These are phyloP conservation scores for Scedosporium boydii DNA, from an alignment of 2,329 filamentous ascomycete species.

Conservation along the genomic window DNA sequence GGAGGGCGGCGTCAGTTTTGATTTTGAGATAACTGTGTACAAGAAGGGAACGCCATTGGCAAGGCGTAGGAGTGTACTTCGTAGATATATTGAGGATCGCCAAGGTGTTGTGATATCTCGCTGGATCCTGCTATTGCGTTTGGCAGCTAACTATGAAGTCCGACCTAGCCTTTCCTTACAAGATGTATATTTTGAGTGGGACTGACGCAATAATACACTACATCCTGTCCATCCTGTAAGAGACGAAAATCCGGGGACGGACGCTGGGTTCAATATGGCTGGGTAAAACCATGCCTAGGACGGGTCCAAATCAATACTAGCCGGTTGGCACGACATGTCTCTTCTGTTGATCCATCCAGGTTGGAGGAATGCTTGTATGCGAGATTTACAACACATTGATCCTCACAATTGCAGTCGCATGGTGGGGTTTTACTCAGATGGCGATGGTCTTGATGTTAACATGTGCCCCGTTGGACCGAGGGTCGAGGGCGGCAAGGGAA, in stretches of 20 bases:
- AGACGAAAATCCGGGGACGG: not conserved
- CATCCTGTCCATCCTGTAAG: not conserved
- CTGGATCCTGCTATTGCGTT: too few species aligned
- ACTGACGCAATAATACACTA: not conserved
- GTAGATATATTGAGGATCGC: not conserved
- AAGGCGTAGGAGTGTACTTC: not conserved
- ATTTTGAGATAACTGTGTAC: not conserved
- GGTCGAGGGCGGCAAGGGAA: not conserved
- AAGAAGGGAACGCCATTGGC: not conserved
- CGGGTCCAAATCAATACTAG: not conserved
- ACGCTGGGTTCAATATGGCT: not conserved
- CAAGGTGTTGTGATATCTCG: not conserved
- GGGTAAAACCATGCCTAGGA: not conserved
- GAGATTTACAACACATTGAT: not conserved
- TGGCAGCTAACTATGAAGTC: too few species aligned
- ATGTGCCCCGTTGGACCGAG: not conserved
- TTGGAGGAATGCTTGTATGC: not conserved
- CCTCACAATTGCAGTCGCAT: not conserved
- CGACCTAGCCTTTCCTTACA: too few species aligned
- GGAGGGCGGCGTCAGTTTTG: not conserved
- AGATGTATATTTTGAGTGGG: too few species aligned
- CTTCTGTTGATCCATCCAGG: not conserved
- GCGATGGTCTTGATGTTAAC: not conserved
- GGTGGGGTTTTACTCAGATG: not conserved
- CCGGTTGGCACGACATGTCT: not conserved